phyloP scores from a whole-genome alignment of 2,329 filamentous ascomycete genomes.

The Trichoderma hamatum region DNA sequence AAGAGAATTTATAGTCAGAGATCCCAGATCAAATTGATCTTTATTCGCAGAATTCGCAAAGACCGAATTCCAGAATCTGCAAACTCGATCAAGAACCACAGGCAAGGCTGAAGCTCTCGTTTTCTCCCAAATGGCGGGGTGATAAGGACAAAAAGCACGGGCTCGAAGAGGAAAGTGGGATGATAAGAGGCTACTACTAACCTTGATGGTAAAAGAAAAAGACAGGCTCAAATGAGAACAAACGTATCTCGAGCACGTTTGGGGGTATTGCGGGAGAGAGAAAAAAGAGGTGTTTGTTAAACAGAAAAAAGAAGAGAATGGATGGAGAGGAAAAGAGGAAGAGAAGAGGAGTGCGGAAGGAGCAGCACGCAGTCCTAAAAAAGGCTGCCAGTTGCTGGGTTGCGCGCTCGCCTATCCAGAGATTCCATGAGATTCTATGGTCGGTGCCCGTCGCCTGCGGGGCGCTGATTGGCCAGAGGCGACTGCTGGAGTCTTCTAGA shows the following conservation, averaged over 20 bases:
- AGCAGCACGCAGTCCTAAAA: constrained; percentile 39
- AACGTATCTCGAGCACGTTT: constrained; percentile 13
- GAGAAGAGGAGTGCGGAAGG: constrained; percentile 34
- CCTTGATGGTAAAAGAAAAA: constrained; percentile 31
- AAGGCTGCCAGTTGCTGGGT: constrained; percentile 39
- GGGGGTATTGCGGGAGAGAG: constrained; percentile 29
- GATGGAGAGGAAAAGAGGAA: constrained; percentile 32
- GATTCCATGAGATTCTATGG: constrained; percentile 54
- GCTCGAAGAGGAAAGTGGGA: constrained; percentile 29
- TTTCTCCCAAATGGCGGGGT: constrained; percentile 22
- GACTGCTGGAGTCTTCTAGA: constrained; percentile 37
- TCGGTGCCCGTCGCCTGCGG: constrained; percentile 34
- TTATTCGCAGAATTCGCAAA: constrained; percentile 1
- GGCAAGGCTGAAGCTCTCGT: constrained; percentile 25
- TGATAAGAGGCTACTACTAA: constrained; percentile 19
- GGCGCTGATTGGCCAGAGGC: constrained; percentile 34
- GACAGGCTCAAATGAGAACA: constrained; percentile 12
- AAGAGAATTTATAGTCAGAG: background rate
- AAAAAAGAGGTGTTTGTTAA: constrained; percentile 21
- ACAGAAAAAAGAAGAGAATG: constrained; percentile 31
- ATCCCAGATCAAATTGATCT: background rate
- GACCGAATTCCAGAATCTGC: background rate
- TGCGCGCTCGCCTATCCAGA: constrained; percentile 38
- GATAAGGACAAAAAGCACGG: constrained; percentile 10
- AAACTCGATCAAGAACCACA: background rate